Percentiles rank a stretch among this genome's conserved stretches.
Evolutionary conservation across 2,329 filamentous ascomycete species (phyloP).

Genomic region (Cercospora citrullina): DNA sequence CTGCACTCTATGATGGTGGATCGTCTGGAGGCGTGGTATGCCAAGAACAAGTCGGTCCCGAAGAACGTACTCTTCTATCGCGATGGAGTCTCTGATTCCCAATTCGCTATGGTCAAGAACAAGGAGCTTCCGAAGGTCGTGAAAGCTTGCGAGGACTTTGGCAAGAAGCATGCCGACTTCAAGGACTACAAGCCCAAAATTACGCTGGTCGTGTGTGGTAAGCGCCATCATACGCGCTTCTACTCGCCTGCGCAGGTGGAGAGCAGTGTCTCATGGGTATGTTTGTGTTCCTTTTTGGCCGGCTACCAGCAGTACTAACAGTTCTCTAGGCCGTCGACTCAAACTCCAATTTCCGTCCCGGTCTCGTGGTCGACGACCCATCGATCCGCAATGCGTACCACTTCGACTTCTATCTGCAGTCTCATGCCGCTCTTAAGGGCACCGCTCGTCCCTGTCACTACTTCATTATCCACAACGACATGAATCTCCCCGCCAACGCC

Average conservation of each 20-base stretch:
- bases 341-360: conserved; percentile 34
- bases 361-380: conserved; percentile 35
- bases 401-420: conserved; percentile 42
- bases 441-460: conserved; percentile 40
- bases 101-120: conserved; percentile 27
- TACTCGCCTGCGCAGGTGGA: conserved; percentile 50
- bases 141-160: conserved; percentile 16
- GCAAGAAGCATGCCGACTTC: background rate
- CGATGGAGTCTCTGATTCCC: conserved; percentile 41
- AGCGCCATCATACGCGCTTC: conserved; percentile 47
- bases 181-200: background rate
- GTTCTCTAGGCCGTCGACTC: background rate
- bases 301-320: background rate
- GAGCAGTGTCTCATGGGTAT: conserved; percentile 32
- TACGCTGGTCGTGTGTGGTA: conserved; percentile 40
- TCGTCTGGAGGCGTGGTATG: conserved; percentile 28
- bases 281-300: background rate
- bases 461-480: conserved; percentile 37
- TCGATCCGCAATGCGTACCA: conserved; percentile 32
- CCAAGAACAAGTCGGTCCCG: conserved; percentile 11
- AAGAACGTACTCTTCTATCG: conserved; percentile 38
- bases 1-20: conserved; percentile 35
- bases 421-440: conserved; percentile 36
- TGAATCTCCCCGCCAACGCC: conserved; percentile 22
- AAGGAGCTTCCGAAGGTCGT: conserved; percentile 13